Conservation (phyloP, 805 yeast species). For the Kodamaea kaohsiungensis region DNA sequence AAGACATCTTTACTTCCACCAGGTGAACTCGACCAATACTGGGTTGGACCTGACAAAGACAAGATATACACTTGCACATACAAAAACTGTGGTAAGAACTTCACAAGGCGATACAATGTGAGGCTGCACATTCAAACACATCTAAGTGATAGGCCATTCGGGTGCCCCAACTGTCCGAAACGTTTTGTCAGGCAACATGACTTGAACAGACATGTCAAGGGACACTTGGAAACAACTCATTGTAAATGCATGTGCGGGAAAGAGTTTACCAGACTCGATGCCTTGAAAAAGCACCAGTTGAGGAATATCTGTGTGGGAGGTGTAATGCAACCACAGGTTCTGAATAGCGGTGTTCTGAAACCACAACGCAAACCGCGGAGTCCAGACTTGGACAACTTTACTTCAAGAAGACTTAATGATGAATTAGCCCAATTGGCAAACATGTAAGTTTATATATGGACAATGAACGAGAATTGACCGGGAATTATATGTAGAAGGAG, state of each 20-base stretch:
- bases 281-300: constrained; percentile 75
- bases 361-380: constrained; percentile 17
- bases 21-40: constrained; percentile 82
- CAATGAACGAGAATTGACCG: not conserved
- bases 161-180: constrained; percentile 75
- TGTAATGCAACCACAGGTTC: constrained; percentile 23
- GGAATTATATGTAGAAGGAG: not conserved
- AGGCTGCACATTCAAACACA: constrained; percentile 97
- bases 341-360: constrained; percentile 23
- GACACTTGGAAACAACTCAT: constrained; percentile 73
- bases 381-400: constrained; percentile 6
- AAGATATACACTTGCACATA: constrained; percentile 74
- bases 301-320: constrained; percentile 86
- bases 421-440: constrained; percentile 8
- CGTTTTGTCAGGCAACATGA: constrained; percentile 96
- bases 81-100: constrained; percentile 76
- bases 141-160: constrained; percentile 88
- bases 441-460: not conserved
- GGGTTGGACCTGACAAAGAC: constrained; percentile 75
- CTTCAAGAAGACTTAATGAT: constrained; percentile 7
- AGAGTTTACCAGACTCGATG: constrained; percentile 86
- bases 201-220: constrained; percentile 82
- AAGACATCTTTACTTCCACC: constrained; percentile 77
- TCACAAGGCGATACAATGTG: constrained; percentile 87
- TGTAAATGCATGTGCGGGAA: constrained; percentile 89